Evolutionary conservation across 257 asterid genomes (phyloP), one percentile per base, ranked within the genome.

Genomic region (Striga asiatica): DNA sequence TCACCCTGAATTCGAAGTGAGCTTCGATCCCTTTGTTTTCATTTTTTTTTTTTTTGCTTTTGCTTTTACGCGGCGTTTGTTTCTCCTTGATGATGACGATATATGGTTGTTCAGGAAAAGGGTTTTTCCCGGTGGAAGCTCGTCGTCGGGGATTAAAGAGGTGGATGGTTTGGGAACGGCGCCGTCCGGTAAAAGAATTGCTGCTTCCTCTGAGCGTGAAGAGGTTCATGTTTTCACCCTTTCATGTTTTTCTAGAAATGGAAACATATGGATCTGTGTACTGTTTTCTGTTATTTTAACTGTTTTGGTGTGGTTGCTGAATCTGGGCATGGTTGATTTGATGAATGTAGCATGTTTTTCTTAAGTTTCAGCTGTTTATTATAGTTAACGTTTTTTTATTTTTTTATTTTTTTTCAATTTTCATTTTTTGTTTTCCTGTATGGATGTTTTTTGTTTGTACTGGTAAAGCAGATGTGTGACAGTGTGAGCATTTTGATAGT

Each of bases 121-220:
- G 74, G 79, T 62, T 21, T 82, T 82, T 58, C 74, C 72, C 1
- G 86, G 77, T 9, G 81, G 77, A 27, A 73, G 74, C 70, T 80
- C 84, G 43, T 78, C 85, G 63, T 45, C 85, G 42, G 72, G 20
- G 57, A 76, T 61, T 56, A 65, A 72, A 39, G 93, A 80, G 12
- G 78, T 69, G 54, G 95, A 80, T 21, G 81, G 73, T 59, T 64
- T 69, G 62, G 95, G 81, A 67, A 73, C 77, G 35, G 42, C 80
- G 58, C 81, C 84, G 59, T 78, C 79, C 24, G 46, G 49, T 47
- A 72, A 49, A 61, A 71, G 53, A 47, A 50, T 62, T 55, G 45
- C 79, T 5, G 66, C 32, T 50, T 37, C 78, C 6, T 72, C 61
- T 25, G 76, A 80, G 58, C 70, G 74, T 14, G 75, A 84, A 61